phyloP scores from a whole-genome alignment of 345 rosid species.

The Citrus hindsii region DNA sequence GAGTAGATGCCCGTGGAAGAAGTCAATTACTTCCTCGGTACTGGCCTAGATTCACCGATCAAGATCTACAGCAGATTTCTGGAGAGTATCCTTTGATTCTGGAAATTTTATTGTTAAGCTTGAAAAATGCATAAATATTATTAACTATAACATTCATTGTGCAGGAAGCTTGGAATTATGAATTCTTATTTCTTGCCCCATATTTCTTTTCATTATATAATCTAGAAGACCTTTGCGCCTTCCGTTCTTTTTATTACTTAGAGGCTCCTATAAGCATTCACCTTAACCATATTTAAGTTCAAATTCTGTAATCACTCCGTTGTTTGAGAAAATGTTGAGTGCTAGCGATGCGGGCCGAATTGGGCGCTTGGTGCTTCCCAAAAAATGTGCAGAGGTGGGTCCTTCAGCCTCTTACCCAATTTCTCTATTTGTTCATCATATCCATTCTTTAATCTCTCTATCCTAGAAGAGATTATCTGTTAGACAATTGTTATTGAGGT shows the following conservation, averaged over 20 bases:
- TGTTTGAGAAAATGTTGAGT: conserved; percentile 96
- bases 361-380: conserved; percentile 91
- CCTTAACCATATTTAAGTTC: conserved; percentile 77
- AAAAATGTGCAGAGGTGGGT: conserved; percentile 93
- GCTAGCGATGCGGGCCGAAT: conserved; percentile 91
- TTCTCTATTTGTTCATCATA: conserved; percentile 12
- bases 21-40: conserved; percentile 74
- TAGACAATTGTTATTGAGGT: background rate
- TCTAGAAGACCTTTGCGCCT: background rate
- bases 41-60: conserved; percentile 79
- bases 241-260: background rate
- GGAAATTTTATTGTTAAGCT: conserved; percentile 13
- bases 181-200: background rate
- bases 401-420: conserved; percentile 4
- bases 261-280: conserved; percentile 6
- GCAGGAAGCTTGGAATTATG: background rate
- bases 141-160: background rate
- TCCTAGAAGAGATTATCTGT: background rate
- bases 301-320: conserved; percentile 70
- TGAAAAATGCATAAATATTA: conserved; percentile 1
- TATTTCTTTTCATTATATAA: background rate
- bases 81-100: conserved; percentile 83
- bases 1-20: conserved; percentile 62
- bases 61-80: conserved; percentile 62
- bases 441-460: background rate